A percentile compares a stretch with the other conserved stretches of the same genome.
phyloP scores from a whole-genome alignment of 2,329 filamentous ascomycete genomes.

The Colletotrichum sp. region DNA sequence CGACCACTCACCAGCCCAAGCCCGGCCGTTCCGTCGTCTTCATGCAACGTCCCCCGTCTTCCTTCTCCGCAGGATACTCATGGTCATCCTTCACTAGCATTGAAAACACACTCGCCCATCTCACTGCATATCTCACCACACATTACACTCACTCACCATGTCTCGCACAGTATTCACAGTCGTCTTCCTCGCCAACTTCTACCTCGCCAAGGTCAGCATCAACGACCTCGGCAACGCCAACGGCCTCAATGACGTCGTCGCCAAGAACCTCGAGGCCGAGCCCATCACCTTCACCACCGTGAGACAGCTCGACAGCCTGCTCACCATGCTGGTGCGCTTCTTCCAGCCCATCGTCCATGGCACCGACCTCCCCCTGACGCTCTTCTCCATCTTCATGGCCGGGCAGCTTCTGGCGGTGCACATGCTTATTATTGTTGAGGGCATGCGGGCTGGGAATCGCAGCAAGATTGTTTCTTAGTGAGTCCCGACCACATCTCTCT shows the following conservation, averaged over 20 bases:
- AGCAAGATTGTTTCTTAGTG: constrained; percentile 24
- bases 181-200: not conserved
- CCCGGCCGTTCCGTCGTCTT: not conserved
- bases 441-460: constrained; percentile 22
- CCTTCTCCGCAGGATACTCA: rapidly evolving
- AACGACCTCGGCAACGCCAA: constrained; percentile 1
- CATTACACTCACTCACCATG: not conserved
- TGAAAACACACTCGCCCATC: not conserved
- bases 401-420: constrained; percentile 26
- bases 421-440: constrained; percentile 21
- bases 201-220: constrained; percentile 10
- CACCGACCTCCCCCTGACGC: constrained; percentile 5
- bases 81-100: not conserved
- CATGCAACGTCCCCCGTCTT: not conserved
- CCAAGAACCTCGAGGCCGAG: not conserved
- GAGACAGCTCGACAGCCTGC: constrained; percentile 18
- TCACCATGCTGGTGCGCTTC: constrained; percentile 21
- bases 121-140: not conserved
- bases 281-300: constrained; percentile 23
- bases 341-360: constrained; percentile 23
- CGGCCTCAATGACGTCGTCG: not conserved
- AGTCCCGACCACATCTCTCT: not conserved
- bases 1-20: not conserved
- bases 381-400: constrained; percentile 24
- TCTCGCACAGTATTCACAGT: not conserved